These are phyloP conservation scores for Trypanosoma cruzi DNA, from an alignment of 208 protist genomes.

Conservation along the genomic window DNA sequence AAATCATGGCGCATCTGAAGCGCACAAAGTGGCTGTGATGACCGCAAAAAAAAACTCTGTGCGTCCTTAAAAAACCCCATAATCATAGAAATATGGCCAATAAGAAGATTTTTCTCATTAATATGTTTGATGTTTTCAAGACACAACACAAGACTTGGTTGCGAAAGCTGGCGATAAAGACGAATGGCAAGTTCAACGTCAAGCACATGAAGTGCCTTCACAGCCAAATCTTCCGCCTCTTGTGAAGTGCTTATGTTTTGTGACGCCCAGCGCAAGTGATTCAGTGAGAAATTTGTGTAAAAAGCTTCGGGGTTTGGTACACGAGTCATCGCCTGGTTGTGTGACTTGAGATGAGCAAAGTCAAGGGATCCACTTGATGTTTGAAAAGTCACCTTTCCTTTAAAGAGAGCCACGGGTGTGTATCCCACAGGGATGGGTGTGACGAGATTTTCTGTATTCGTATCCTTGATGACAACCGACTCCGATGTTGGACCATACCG, in stretches of 20 bases:
- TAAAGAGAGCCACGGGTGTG: constrained; percentile 77
- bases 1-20: constrained; percentile 97
- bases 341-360: constrained; percentile 72
- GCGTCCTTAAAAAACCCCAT: constrained; percentile 94
- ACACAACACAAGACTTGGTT: constrained; percentile 93
- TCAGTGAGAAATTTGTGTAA: constrained; percentile 92
- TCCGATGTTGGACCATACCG: constrained; percentile 88
- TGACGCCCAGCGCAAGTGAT: constrained; percentile 88
- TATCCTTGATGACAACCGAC: constrained; percentile 68
- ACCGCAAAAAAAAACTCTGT: constrained; percentile 93
- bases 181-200: constrained; percentile 94
- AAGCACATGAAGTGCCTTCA: constrained; percentile 92
- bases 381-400: constrained; percentile 85
- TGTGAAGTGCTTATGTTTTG: constrained; percentile 86
- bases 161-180: constrained; percentile 92
- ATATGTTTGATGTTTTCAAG: constrained; percentile 92
- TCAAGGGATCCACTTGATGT: constrained; percentile 64
- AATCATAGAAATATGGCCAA: constrained; percentile 95
- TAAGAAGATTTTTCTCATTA: constrained; percentile 95
- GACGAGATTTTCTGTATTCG: constrained; percentile 58
- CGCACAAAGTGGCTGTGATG: constrained; percentile 90
- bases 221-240: constrained; percentile 85
- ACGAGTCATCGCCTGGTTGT: constrained; percentile 57
- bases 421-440: constrained; percentile 71
- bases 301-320: constrained; percentile 75